Conservation (phyloP, 441 rosid species). For the Syzygium malaccense region DNA sequence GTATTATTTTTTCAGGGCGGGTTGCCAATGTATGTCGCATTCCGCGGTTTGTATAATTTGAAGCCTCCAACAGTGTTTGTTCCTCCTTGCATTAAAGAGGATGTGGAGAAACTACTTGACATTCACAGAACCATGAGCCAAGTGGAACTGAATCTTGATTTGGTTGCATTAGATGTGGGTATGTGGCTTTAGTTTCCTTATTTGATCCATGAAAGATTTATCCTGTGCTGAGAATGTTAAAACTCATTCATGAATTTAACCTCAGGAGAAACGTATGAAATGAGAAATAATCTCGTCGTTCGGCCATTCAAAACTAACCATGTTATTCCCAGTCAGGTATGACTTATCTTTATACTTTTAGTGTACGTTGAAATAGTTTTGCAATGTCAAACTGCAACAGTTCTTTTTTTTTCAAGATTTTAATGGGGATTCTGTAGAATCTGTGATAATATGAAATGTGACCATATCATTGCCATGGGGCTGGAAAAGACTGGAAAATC, state of each 20-base stretch:
- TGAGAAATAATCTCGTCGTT: constrained; percentile 76
- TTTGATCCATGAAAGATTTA: constrained; percentile 1
- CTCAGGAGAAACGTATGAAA: constrained; percentile 89
- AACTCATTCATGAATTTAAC: background rate
- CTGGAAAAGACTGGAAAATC: background rate
- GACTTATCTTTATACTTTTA: background rate
- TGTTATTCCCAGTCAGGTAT: constrained; percentile 88
- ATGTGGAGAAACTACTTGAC: constrained; percentile 55
- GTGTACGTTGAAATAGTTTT: background rate
- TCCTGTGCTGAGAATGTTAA: background rate
- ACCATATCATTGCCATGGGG: background rate
- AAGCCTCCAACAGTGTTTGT: constrained; percentile 86
- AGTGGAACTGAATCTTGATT: constrained; percentile 66
- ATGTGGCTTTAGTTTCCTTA: constrained; percentile 13
- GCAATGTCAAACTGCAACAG: background rate
- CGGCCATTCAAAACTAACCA: constrained; percentile 83
- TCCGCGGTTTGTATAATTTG: constrained; percentile 79
- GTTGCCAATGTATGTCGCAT: constrained; percentile 84
- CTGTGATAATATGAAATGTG: background rate
- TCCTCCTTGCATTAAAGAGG: constrained; percentile 75
- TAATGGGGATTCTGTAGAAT: background rate
- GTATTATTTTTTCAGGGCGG: constrained; percentile 52
- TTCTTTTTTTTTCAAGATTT: background rate
- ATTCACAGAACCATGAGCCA: constrained; percentile 26
- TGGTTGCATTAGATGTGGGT: constrained; percentile 82